These are phyloP conservation scores for Rubroboletus satanas DNA, from an alignment of 768 basidiomycete species.

Conservation along the genomic window DNA sequence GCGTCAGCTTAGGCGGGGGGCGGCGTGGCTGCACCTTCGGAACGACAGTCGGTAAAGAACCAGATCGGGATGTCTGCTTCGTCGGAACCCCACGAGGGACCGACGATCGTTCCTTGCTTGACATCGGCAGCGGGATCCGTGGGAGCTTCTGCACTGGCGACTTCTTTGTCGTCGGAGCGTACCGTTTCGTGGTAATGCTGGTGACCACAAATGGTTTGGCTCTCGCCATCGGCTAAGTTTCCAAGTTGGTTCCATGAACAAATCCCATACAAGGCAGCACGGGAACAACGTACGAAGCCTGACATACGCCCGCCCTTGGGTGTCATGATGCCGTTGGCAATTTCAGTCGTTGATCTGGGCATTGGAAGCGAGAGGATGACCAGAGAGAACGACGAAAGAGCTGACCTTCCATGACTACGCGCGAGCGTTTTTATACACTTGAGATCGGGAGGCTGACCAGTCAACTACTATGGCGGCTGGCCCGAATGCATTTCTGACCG, in stretches of 20 bases:
- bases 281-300: conserved; percentile 1
- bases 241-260: neutral
- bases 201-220: conserved; percentile 14
- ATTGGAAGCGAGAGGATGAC: neutral
- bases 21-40: neutral
- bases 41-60: neutral
- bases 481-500: neutral
- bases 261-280: neutral
- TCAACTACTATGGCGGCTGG: neutral
- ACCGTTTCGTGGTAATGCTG: neutral
- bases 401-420: neutral
- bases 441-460: neutral
- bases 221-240: neutral
- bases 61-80: neutral
- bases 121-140: neutral
- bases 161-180: neutral
- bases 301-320: neutral
- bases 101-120: neutral
- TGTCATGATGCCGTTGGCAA: neutral
- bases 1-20: rapidly evolving
- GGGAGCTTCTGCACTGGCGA: neutral
- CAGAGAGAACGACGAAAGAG: neutral
- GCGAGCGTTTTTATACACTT: neutral
- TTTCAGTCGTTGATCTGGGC: neutral
- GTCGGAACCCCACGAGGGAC: neutral